A percentile compares a stretch with the other conserved stretches of the same genome.
These are phyloP conservation scores for Leccinum imitatum DNA, from an alignment of 768 basidiomycete genomes.

Conservation along the genomic window DNA sequence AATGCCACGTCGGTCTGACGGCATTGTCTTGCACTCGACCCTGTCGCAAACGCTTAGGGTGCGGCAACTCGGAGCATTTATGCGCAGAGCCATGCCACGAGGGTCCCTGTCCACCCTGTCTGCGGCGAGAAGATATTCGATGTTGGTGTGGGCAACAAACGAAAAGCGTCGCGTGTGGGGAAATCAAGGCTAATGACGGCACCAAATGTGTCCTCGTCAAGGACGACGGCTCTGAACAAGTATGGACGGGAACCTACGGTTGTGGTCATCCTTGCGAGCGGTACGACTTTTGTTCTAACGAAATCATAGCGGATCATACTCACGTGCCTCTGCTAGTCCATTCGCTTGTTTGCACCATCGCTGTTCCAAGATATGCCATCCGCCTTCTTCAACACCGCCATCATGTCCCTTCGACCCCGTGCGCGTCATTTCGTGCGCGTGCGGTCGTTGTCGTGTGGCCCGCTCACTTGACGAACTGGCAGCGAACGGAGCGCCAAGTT, in stretches of 20 bases:
- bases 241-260: slow-evolving; percentile 65
- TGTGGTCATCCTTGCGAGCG: slow-evolving; percentile 65
- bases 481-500: neutral
- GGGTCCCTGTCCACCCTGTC: slow-evolving; percentile 71
- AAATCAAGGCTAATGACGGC: slow-evolving; percentile 47
- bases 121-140: slow-evolving; percentile 45
- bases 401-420: slow-evolving; percentile 75
- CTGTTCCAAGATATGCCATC: slow-evolving; percentile 78
- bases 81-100: slow-evolving; percentile 75
- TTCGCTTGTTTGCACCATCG: slow-evolving; percentile 79
- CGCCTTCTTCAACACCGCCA: slow-evolving; percentile 55
- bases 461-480: slow-evolving; percentile 37
- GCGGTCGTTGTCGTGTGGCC: slow-evolving; percentile 54
- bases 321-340: slow-evolving; percentile 35
- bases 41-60: slow-evolving; percentile 51
- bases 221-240: slow-evolving; percentile 35
- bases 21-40: slow-evolving; percentile 36
- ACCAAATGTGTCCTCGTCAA: slow-evolving; percentile 26
- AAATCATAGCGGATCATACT: neutral
- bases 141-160: slow-evolving; percentile 84
- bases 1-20: slow-evolving; percentile 49
- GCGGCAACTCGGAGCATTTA: slow-evolving; percentile 61
- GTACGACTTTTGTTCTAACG: slow-evolving; percentile 29
- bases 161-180: slow-evolving; percentile 64
- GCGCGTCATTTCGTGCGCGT: slow-evolving; percentile 73